phyloP scores from a whole-genome alignment of 2,329 filamentous ascomycete genomes.

The Helotiales sp. region DNA sequence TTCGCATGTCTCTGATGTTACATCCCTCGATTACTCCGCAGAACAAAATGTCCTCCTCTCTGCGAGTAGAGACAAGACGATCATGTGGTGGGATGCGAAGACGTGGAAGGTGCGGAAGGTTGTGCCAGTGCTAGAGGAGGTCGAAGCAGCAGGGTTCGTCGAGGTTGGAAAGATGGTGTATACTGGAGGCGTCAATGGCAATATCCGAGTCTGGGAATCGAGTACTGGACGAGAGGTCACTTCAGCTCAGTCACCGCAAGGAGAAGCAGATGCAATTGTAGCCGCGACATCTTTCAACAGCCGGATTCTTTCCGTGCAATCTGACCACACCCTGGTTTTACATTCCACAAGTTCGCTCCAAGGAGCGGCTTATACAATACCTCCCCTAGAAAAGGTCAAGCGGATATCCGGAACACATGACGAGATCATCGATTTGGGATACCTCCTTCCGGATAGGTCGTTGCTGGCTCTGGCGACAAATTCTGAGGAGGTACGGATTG shows the following conservation, averaged over 20 bases:
- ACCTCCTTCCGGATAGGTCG: constrained; percentile 79
- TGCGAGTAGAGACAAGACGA: constrained; percentile 88
- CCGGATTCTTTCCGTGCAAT: constrained; percentile 81
- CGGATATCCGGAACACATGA: constrained; percentile 96
- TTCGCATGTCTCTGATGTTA: constrained; percentile 94
- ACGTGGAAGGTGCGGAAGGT: constrained; percentile 85
- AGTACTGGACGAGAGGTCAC: constrained; percentile 80
- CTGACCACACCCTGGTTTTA: constrained; percentile 84
- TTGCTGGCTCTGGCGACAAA: constrained; percentile 92
- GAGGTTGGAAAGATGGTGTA: constrained; percentile 74
- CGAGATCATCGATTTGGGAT: constrained; percentile 94
- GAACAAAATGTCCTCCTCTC: constrained; percentile 79
- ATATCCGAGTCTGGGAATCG: constrained; percentile 82
- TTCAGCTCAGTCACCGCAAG: constrained; percentile 66
- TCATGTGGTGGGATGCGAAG: constrained; percentile 86
- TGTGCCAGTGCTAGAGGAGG: constrained; percentile 81
- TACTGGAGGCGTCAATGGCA: constrained; percentile 83
- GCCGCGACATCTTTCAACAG: constrained; percentile 69
- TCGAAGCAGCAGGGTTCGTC: constrained; percentile 85
- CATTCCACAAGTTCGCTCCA: constrained; percentile 61
- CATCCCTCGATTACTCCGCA: constrained; percentile 79
- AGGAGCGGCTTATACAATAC: constrained; percentile 42
- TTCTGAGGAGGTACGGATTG: constrained; percentile 87
- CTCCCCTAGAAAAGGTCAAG: constrained; percentile 55
- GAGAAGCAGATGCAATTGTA: constrained; percentile 71